phyloP scores from a whole-genome alignment of 2,329 filamentous ascomycete species.

The Teratosphaeriaceae sp. region DNA sequence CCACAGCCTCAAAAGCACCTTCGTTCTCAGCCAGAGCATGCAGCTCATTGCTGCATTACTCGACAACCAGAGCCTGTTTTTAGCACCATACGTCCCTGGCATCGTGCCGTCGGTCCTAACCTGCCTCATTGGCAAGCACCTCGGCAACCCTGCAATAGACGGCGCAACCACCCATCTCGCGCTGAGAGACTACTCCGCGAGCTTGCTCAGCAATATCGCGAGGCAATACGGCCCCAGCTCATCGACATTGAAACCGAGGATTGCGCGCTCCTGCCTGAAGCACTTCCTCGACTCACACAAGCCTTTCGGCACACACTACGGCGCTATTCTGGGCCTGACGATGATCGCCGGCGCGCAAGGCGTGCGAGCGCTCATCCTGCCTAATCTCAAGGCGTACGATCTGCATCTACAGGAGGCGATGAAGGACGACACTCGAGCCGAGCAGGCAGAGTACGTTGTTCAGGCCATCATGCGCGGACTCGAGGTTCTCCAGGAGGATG shows the following conservation, averaged over 20 bases:
- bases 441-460: constrained; percentile 56
- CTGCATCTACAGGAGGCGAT: constrained; percentile 52
- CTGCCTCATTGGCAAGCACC: constrained; percentile 76
- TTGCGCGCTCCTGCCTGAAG: constrained; percentile 90
- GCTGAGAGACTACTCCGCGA: constrained; percentile 77
- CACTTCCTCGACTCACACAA: constrained; percentile 83
- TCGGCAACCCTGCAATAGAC: constrained; percentile 52
- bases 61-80: constrained; percentile 72
- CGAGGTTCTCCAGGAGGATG: constrained; percentile 45
- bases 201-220: constrained; percentile 71
- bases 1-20: constrained; percentile 83
- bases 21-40: constrained; percentile 88
- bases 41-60: constrained; percentile 79
- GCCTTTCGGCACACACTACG: constrained; percentile 78
- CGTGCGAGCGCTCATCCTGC: constrained; percentile 57
- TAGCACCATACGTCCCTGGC: constrained; percentile 60
- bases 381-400: constrained; percentile 60
- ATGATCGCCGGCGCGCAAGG: constrained; percentile 66
- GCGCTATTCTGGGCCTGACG: constrained; percentile 73
- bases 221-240: constrained; percentile 76
- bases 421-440: constrained; percentile 47
- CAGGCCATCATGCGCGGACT: constrained; percentile 51
- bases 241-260: constrained; percentile 74
- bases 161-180: constrained; percentile 60
- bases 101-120: constrained; percentile 85